Conservation (phyloP, 495 filamentous ascomycete species). For the Penicillium atrosanguineum region DNA sequence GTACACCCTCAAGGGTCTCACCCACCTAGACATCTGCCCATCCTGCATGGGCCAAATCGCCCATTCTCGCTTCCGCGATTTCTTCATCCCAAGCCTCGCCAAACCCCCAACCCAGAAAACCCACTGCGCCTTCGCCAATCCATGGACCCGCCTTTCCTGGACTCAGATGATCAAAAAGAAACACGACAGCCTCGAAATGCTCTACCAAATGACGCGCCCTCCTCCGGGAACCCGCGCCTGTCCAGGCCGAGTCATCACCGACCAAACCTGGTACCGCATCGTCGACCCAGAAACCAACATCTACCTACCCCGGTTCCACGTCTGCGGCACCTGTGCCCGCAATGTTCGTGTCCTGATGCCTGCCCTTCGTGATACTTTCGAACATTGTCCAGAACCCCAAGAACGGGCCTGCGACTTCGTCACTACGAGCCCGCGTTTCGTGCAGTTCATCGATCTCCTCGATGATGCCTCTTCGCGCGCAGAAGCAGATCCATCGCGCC, state of each 20-base stretch:
- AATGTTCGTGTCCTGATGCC: conserved; percentile 54
- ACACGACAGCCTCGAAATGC: conserved; percentile 49
- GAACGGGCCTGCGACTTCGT: conserved; percentile 49
- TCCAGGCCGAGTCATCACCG: conserved; percentile 45
- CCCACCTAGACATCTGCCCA: conserved; percentile 62
- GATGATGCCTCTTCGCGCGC: conserved; percentile 52
- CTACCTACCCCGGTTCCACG: conserved; percentile 54
- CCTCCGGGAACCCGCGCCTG: conserved; percentile 46
- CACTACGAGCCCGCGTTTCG: conserved; percentile 51
- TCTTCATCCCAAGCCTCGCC: conserved; percentile 47
- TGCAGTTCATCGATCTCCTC: conserved; percentile 62
- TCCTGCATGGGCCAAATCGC: conserved; percentile 57
- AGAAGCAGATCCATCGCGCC: conserved; percentile 25
- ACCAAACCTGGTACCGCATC: conserved; percentile 58
- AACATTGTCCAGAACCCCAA: conserved; percentile 24
- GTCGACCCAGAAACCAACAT: conserved; percentile 50
- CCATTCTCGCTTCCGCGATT: conserved; percentile 50
- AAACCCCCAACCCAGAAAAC: conserved; percentile 40
- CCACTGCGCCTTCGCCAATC: conserved; percentile 58
- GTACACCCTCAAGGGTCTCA: conserved; percentile 58
- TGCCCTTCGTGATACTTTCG: conserved; percentile 47
- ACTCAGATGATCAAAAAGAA: conserved; percentile 57
- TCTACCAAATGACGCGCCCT: conserved; percentile 50
- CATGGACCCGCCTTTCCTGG: conserved; percentile 69
- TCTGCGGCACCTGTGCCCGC: conserved; percentile 53